phyloP scores from a whole-genome alignment of 1,284 basidiomycete species.

The Heterobasidion irregulare region DNA sequence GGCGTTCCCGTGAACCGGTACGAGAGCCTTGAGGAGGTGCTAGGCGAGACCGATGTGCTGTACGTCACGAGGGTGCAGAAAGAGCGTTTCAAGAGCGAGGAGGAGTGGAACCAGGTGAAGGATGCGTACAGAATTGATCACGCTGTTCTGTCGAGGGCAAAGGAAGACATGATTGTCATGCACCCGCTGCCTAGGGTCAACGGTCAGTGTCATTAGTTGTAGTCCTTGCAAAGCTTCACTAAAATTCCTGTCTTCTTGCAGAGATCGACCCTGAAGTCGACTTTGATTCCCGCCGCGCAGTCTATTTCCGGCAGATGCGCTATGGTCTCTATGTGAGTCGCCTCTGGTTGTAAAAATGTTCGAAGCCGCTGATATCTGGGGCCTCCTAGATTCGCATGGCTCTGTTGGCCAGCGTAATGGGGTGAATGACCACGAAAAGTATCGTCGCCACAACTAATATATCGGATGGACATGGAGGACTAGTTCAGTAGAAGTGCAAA shows the following conservation, averaged over 20 bases:
- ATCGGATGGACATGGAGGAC: too few relatives aligned
- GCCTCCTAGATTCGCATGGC: slow-evolving; percentile 68
- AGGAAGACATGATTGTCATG: slow-evolving; percentile 97
- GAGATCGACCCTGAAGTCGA: slow-evolving; percentile 99
- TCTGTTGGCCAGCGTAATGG: slow-evolving; percentile 59
- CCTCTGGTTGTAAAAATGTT: not conserved
- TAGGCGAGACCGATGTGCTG: slow-evolving; percentile 91
- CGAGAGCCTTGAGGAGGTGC: slow-evolving; percentile 83
- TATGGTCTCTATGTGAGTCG: slow-evolving; percentile 88
- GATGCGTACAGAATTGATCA: slow-evolving; percentile 94
- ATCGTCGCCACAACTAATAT: not conserved
- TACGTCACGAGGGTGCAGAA: slow-evolving; percentile 97
- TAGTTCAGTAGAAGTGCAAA: too few relatives aligned
- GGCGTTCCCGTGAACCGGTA: slow-evolving; percentile 77
- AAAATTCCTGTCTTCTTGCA: slow-evolving; percentile 16
- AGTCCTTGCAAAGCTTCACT: not conserved
- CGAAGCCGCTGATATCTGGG: not conserved
- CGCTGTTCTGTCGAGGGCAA: slow-evolving; percentile 84
- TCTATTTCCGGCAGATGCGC: slow-evolving; percentile 98
- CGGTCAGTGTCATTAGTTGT: slow-evolving; percentile 36
- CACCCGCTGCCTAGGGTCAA: slow-evolving; percentile 94
- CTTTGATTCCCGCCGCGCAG: slow-evolving; percentile 89
- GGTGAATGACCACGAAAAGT: slow-evolving; percentile 1
- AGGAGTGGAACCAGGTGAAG: slow-evolving; percentile 88
- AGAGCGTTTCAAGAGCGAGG: slow-evolving; percentile 82